phyloP scores from a whole-genome alignment of 352 stramenopile genomes.

The Thalassiosira exigua region DNA sequence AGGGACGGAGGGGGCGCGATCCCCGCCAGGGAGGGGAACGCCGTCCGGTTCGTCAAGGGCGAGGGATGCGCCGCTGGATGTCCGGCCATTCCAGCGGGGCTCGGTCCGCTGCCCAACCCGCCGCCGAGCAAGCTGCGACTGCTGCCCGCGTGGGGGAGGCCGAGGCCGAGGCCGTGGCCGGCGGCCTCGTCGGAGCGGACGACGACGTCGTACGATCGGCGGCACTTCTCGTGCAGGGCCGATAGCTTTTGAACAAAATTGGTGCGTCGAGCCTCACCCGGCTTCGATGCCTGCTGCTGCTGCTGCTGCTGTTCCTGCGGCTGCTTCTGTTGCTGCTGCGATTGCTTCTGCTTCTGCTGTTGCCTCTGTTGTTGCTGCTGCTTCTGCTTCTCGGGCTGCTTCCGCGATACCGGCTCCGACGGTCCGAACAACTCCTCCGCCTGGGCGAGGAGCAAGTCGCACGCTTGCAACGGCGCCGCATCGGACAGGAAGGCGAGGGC shows the following conservation, averaged over 20 bases:
- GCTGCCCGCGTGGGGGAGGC: too few species aligned
- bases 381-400: background rate
- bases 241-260: background rate
- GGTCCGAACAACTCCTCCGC: background rate
- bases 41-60: background rate
- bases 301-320: too few species aligned
- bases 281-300: background rate
- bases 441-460: background rate
- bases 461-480: background rate
- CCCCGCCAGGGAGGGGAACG: background rate
- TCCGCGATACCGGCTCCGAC: background rate
- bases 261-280: too few species aligned
- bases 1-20: background rate
- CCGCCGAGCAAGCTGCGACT: too few species aligned
- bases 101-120: too few species aligned
- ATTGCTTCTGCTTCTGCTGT: too few species aligned
- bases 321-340: too few species aligned
- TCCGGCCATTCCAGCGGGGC: too few species aligned
- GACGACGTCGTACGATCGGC: background rate
- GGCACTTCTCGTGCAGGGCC: background rate
- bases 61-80: slow-evolving; percentile 1
- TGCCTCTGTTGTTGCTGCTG: too few species aligned
- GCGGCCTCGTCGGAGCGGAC: background rate
- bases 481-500: background rate
- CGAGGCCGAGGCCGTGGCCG: background rate